Base-by-base conservation (phyloP, 2,329 filamentous ascomycete species). In the Paraphaeosphaeria minitans region DNA sequence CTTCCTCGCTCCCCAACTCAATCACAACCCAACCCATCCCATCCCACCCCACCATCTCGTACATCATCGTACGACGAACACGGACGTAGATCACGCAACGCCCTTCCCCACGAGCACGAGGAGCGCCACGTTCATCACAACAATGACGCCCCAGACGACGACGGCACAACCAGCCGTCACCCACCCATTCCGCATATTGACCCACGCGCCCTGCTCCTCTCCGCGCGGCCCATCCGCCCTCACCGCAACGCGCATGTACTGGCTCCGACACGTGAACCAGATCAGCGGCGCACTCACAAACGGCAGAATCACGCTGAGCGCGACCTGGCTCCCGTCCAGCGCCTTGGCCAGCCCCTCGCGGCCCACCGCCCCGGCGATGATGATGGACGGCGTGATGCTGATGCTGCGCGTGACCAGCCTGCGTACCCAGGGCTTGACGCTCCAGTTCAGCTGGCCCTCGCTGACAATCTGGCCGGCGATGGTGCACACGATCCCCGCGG, bases 391-490 rank as follows among this genome's bases (percentile, higher is more conserved):
- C 1, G 88, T 88, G 73, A 96, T 93, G 69, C 89, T 92, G 73
- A 96, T 91, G 51, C 84, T 86, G 27, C 92, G 85, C 0, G 92
- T 96, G 51, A 94, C 77, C 4, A 96, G 83, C 12, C 92, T 84
- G 2, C 92, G 88, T 10, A 93, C 69, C 92, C 92, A 96, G 0
- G 92, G 92, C 60, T 83, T 82, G 33, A 93, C 77, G 5, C 79
- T 86, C 90, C 91, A 93, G 48, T 87, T 86, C 46, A 96, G 75
- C 60, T 92, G 91, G 7, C 92, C 92, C 74, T 96, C 92, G 62
- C 87, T 89, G 22, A 96, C 89, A 88, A 96, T 95, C 75, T 96
- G 92, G 0, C 92, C 92, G 0, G 92, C 86, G 66, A 96, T 95
- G 1, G 93, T 96, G 78, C 92, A 96, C 2, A 96, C 89, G 37